A percentile compares a stretch with the other conserved stretches of the same genome.
phyloP scores from a whole-genome alignment of 805 yeast genomes.

The Kodamaea kaohsiungensis region DNA sequence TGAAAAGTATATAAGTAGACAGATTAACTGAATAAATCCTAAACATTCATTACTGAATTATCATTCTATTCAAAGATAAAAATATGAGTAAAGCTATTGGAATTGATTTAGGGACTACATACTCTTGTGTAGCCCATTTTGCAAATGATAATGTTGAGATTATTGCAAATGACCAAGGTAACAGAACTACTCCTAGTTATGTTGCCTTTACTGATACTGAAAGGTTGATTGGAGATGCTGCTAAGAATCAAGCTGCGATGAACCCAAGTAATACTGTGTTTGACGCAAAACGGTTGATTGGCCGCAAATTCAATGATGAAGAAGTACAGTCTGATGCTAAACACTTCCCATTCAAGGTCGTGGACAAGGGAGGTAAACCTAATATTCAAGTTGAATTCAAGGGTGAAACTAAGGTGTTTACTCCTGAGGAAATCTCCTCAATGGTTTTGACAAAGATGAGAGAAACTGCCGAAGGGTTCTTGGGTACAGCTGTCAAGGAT shows the following conservation, averaged over 20 bases:
- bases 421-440: slow-evolving; percentile 94
- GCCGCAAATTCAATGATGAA: slow-evolving; percentile 73
- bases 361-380: slow-evolving; percentile 83
- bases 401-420: slow-evolving; percentile 82
- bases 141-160: slow-evolving; percentile 86
- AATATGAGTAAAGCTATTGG: slow-evolving; percentile 55
- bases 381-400: slow-evolving; percentile 82
- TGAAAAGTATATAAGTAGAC: slow-evolving; percentile 7
- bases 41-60: neutral
- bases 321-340: slow-evolving; percentile 78
- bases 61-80: neutral
- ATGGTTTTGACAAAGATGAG: slow-evolving; percentile 92
- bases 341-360: slow-evolving; percentile 85
- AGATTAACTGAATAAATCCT: neutral
- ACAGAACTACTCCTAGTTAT: slow-evolving; percentile 96
- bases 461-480: slow-evolving; percentile 88
- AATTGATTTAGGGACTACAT: slow-evolving; percentile 96
- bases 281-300: slow-evolving; percentile 94
- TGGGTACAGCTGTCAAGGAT: slow-evolving; percentile 74
- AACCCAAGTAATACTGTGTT: slow-evolving; percentile 92
- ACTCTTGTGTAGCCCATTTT: slow-evolving; percentile 86
- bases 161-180: slow-evolving; percentile 97
- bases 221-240: slow-evolving; percentile 96
- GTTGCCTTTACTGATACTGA: slow-evolving; percentile 96
- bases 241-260: slow-evolving; percentile 98